Conservation (phyloP, 1,139 yeast genomes). For the Geotrichum aggregatum region DNA sequence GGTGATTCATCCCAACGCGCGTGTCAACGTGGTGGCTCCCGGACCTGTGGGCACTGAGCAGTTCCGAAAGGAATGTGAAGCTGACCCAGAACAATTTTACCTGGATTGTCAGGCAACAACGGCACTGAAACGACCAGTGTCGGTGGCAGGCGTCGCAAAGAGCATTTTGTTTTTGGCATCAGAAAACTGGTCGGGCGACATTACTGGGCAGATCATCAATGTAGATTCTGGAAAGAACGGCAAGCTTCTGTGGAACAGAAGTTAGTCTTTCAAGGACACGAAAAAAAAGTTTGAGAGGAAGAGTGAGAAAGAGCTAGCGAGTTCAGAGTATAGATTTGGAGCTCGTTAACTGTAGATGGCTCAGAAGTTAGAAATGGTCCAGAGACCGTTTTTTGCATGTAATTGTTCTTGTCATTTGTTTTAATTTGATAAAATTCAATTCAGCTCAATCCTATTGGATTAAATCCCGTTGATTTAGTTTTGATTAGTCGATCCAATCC, state of each 20-base stretch:
- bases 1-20: constrained; percentile 16
- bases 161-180: constrained; percentile 21
- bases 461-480: too few species aligned
- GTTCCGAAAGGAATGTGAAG: constrained; percentile 17
- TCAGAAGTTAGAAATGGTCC: neutral
- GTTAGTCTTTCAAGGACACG: neutral
- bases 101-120: constrained; percentile 22
- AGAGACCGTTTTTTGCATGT: neutral
- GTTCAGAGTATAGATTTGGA: too few species aligned
- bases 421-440: too few species aligned
- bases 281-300: too few species aligned
- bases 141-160: constrained; percentile 19
- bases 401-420: constrained; percentile 1
- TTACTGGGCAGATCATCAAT: constrained; percentile 20
- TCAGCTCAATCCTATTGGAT: too few species aligned
- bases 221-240: constrained; percentile 22
- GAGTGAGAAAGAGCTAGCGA: too few species aligned
- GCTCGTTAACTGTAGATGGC: too few species aligned
- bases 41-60: constrained; percentile 22
- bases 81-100: constrained; percentile 19
- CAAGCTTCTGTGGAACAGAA: constrained; percentile 17
- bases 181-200: constrained; percentile 22
- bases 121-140: constrained; percentile 19
- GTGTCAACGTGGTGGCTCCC: constrained; percentile 23
- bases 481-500: too few species aligned